Evolutionary conservation across 495 filamentous ascomycete species (phyloP).

Genomic region (Pseudotulostoma volvatum): DNA sequence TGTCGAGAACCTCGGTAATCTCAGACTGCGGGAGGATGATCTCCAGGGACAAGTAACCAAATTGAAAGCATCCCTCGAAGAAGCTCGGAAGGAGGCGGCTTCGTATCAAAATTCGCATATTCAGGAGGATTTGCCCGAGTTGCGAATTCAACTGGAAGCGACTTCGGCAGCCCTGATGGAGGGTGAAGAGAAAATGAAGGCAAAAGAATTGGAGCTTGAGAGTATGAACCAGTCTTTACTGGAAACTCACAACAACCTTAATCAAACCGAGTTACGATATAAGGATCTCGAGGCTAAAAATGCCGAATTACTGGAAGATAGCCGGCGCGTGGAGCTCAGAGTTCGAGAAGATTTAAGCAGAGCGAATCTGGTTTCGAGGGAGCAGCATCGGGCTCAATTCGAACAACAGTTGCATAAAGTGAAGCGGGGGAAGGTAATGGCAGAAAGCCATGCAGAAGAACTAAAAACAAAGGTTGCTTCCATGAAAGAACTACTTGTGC

Average conservation of each 20-base stretch:
- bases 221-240: constrained; percentile 9
- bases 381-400: constrained; percentile 10
- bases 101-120: constrained; percentile 5
- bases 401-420: constrained; percentile 12
- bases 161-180: constrained; percentile 5
- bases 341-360: constrained; percentile 14
- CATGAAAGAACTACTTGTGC: constrained; percentile 14
- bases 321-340: constrained; percentile 8
- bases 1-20: constrained; percentile 5
- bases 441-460: constrained; percentile 6
- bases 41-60: constrained; percentile 11
- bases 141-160: constrained; percentile 14
- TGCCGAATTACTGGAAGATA: constrained; percentile 8
- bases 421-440: constrained; percentile 10
- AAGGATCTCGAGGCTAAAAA: constrained; percentile 9
- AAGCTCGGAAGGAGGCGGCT: constrained; percentile 8
- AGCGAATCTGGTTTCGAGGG: constrained; percentile 8
- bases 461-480: constrained; percentile 9
- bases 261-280: constrained; percentile 6
- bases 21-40: constrained; percentile 7
- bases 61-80: constrained; percentile 10
- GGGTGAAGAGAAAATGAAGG: constrained; percentile 7
- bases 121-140: constrained; percentile 8
- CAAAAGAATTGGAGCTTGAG: constrained; percentile 8
- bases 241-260: constrained; percentile 5